These are phyloP conservation scores for Tilletiopsis washingtonensis DNA, from an alignment of 1,284 basidiomycete species.

Conservation along the genomic window DNA sequence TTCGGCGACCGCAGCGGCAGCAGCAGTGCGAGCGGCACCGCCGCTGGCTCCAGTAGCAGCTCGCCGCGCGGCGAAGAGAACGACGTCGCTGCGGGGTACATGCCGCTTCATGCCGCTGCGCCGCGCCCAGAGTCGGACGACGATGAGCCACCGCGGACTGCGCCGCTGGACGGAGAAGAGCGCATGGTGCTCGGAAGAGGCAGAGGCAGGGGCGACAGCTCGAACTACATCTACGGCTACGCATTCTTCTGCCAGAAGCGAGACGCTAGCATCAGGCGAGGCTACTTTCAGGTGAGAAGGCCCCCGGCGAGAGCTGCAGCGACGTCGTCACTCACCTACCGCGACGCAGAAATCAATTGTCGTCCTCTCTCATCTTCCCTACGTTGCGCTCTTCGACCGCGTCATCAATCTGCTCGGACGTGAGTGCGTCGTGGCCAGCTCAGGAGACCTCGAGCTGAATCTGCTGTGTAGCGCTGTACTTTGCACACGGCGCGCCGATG, in stretches of 20 bases:
- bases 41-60: no score
- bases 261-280: conserved; percentile 34
- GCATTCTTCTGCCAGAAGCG: conserved; percentile 43
- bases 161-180: not conserved
- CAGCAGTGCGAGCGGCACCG: no score
- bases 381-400: conserved; percentile 70
- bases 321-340: not conserved
- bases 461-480: no score
- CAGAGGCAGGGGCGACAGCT: conserved; percentile 31
- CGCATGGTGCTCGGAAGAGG: no score
- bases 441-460: no score
- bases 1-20: no score
- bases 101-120: no score
- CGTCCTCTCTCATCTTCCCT: conserved; percentile 72
- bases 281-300: conserved; percentile 43
- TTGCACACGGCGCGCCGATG: conserved; percentile 39
- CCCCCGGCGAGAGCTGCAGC: not conserved
- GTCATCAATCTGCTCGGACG: conserved; percentile 63
- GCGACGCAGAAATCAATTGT: conserved; percentile 79
- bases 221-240: conserved; percentile 45
- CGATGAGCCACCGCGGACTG: not conserved
- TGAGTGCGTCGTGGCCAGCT: no score
- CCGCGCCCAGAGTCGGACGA: not conserved
- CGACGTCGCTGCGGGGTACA: no score
- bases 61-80: no score